Evolutionary conservation across 2,329 filamentous ascomycete species (phyloP).

Genomic region (Cordyceps militaris): DNA sequence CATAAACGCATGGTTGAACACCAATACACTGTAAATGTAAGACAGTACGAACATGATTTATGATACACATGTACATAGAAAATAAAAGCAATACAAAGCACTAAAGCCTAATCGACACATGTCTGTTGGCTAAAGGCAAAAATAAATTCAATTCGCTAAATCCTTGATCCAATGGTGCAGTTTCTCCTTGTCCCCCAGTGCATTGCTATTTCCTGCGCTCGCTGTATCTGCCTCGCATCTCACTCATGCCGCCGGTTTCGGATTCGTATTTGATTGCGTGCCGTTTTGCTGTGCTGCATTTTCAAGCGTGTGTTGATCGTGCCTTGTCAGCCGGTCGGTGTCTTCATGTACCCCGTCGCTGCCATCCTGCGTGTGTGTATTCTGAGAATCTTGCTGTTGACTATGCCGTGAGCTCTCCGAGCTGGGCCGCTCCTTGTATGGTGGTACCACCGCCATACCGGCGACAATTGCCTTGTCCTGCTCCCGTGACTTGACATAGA

Average conservation of each 20-base stretch:
- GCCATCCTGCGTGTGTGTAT: not conserved
- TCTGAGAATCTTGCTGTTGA: not conserved
- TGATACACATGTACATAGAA: not conserved
- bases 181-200: not conserved
- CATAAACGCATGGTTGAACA: not conserved
- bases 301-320: not conserved
- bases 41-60: not conserved
- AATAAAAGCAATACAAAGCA: not conserved
- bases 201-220: not conserved
- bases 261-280: not conserved
- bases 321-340: not conserved
- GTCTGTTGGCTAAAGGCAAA: not conserved
- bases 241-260: not conserved
- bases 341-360: not conserved
- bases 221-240: not conserved
- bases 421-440: slow-evolving; percentile 10
- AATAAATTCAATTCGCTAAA: slow-evolving; percentile 6
- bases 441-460: slow-evolving; percentile 2
- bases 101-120: not conserved
- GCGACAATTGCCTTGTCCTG: slow-evolving; percentile 1
- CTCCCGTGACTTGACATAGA: slow-evolving; percentile 3
- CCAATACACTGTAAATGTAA: not conserved
- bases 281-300: not conserved
- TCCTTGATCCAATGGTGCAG: slow-evolving; percentile 3
- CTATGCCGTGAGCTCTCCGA: slow-evolving; percentile 4